Evolutionary conservation across 2,329 filamentous ascomycete genomes (phyloP).

Genomic region (Volutella citrinella): DNA sequence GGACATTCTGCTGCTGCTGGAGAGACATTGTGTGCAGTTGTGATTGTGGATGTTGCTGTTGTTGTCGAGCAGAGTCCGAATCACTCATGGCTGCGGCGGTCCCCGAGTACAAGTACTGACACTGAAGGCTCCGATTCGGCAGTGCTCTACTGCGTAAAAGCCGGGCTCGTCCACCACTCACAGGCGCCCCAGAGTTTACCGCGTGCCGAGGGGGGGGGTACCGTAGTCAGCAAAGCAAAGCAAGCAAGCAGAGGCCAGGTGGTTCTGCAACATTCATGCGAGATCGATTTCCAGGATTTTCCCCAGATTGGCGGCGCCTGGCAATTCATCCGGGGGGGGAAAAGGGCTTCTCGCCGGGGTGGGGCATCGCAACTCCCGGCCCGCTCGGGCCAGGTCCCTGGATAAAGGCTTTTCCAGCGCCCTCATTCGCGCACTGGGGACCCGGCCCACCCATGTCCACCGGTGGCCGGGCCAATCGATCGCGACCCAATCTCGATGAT

Average conservation of each 20-base stretch:
- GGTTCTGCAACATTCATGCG: conserved; percentile 14
- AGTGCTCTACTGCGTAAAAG: too few relatives aligned
- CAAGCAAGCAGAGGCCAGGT: too few relatives aligned
- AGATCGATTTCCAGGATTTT: conserved; percentile 17
- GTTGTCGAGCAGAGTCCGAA: not conserved
- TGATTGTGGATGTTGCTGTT: not conserved
- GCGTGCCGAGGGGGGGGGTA: too few relatives aligned
- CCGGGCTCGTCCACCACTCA: too few relatives aligned
- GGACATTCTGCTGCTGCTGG: conserved; percentile 2
- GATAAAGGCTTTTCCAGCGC: conserved; percentile 7
- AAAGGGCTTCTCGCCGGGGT: conserved; percentile 7
- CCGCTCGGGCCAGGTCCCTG: not conserved
- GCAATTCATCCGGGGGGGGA: conserved; percentile 10
- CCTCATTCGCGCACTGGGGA: not conserved
- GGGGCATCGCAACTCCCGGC: not conserved
- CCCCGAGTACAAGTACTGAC: too few relatives aligned
- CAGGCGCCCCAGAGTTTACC: too few relatives aligned
- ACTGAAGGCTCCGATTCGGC: too few relatives aligned
- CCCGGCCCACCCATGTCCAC: not conserved
- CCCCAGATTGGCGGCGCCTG: conserved; percentile 9
- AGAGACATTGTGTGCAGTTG: conserved; percentile 16
- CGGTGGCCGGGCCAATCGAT: not conserved
- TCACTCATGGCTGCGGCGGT: too few relatives aligned
- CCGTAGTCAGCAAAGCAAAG: too few relatives aligned
- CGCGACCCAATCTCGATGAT: conserved; percentile 3